Base-by-base conservation (phyloP, 495 filamentous ascomycete species). In the Podospora conica region DNA sequence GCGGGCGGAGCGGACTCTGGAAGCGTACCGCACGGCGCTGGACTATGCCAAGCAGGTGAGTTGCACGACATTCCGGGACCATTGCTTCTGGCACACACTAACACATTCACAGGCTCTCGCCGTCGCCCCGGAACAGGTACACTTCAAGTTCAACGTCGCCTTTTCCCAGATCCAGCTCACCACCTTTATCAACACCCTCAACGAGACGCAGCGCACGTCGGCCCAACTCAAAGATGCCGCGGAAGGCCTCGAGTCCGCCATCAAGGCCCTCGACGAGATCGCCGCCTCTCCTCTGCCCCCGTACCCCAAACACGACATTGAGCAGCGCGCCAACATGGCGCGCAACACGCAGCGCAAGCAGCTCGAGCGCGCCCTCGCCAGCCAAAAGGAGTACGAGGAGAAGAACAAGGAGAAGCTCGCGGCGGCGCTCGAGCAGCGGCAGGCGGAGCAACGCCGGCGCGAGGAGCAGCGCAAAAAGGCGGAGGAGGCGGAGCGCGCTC, bases 91-190 rank as follows among this genome's bases (percentile, higher is more conserved):
- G 20, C 57, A 56, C 70, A 79, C 59, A 82, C 67, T 63, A 58
- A 28, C 63, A 20, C 18, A 53, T 61, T 20, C 60, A 8, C 40
- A 93, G 81, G 92, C 93, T 21, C 85, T 93, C 28, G 84, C 86
- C 54, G 81, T 91, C 53, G 86, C 90, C 0, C 91, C 92, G 1
- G 90, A 93, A 21, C 91, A 96, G 70, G 81, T 92, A 9, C 91
- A 96, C 77, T 90, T 95, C 72, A 89, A 94, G 73, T 98, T 98
- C 85, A 98, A 98, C 74, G 91, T 98, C 18, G 95, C 95, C 23
- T 98, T 97, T 68, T 92, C 97, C 20, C 93, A 98, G 73, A 92
- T 96, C 66, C 92, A 97, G 74, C 86, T 97, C 60, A 93, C 94
- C 33, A 87, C 88, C 25, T 82, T 90, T 48, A 85, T 96, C n/a